Evolutionary conservation across 176 grass and related monocot genomes (phyloP), one percentile per base, ranked within the genome.

Genomic region (Hyparrhenia diplandra): DNA sequence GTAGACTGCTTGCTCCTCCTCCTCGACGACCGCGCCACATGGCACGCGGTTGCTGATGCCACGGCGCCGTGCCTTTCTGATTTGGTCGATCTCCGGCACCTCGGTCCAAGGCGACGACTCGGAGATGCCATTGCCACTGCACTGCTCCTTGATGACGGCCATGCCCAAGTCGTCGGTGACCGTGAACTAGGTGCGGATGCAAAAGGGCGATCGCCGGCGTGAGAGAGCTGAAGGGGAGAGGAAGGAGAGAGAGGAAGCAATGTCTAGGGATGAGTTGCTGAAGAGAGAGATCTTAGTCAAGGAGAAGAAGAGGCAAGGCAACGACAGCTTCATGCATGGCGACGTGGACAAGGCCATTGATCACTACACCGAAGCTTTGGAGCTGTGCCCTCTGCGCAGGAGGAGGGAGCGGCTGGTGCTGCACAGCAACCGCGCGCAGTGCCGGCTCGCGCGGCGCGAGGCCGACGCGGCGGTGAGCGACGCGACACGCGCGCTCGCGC

Each of bases 1-100:
- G 77, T 99, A n/a, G 96, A 99, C 72, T 99, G 96, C 87, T 52
- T 99, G 79, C 85, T 99, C 5, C 76, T 93, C 54, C 96, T 99
- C 10, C 75, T 95, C 21, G 64, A 88, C 32, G 90, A 95, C 64
- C 51, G 20, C 2, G 82, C 76, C 20, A 91, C 88, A 6, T 82
- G 92, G 60, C 80, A 57, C 58, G 70, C 47, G 0, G 88, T 83
- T 1, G 85, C 87, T 21, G 74, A 99, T 34, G 28, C 85, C 29
- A 78, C 88, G 10, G 86, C 90, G 4, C 64, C 87, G 11, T 86
- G 68, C 36, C 92, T 99, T 21, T 64, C 83, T 18, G 93, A 99
- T 65, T 25, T 99, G 40, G 82, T 74, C 5, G 93, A 99, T 51
- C 42, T 99, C 70, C 80, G 85, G 17, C 78, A 30, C 32, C 83